Base-by-base conservation (phyloP, 345 rosid genomes). In the Melaleuca alternifolia region DNA sequence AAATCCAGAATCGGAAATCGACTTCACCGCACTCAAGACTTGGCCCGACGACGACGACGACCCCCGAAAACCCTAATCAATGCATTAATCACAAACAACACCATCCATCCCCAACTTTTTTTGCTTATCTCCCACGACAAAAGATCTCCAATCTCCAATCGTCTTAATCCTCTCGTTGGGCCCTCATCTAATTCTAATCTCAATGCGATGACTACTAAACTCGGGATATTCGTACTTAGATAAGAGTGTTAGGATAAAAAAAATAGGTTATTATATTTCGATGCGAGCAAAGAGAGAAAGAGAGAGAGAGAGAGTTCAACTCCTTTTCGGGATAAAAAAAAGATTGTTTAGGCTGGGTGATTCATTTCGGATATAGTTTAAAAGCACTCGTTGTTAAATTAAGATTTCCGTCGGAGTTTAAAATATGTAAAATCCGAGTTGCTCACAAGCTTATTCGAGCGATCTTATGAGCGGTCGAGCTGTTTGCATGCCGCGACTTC, bases 391-490 rank as follows among this genome's bases (percentile, higher is more conserved):
- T 7, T 1, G 37, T 33, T 10, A 46, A 65, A 10, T 65, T 16
- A 41, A 65, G 41, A 65, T 11, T 71, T 71, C 3, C 18, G 1
- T 24, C 1, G 37, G 48, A 71, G 0, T 71, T 71, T 18, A 18
- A 54, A 24, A 18, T 37, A 71, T 9, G 79, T 10, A 71, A 18
- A 37, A 10, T 12, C 37, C 6, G 11, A 37, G 79, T 21, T 18
- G 48, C 79, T 41, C 11, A 10, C 26, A 37, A 41, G 28, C 48
- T 21, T 71, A 37, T 71, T 5, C 48, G 7, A 9, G 26, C 48
- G 18, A 71, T 20, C 33, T 33, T 10, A 16, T 0, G 23, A 54
- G 6, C 24, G 1, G 16, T 33, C 9, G 20, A 16, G 12, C 15
- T 23, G 1, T 2, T 30, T 65, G 23, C 46, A 65, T 30, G 5